Conservation (phyloP, 306 rosid genomes). For the Fagus crenata region DNA sequence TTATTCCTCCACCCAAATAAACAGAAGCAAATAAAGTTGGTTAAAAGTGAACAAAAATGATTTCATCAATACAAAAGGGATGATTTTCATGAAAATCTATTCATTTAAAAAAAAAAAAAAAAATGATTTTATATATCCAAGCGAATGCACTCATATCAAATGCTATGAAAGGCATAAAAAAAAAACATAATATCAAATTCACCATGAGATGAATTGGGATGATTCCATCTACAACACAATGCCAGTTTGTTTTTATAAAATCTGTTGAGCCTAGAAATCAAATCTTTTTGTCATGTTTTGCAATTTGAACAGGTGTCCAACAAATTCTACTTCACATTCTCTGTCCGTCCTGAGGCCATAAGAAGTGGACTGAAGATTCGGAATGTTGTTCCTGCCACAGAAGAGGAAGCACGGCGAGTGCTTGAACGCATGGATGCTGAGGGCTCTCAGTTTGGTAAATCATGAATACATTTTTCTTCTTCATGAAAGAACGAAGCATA, state of each 20-base stretch:
- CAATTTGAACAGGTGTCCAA: conserved; percentile 62
- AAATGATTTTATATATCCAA: background rate
- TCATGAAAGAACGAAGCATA: conserved; percentile 4
- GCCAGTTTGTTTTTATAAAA: background rate
- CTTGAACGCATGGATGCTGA: conserved; percentile 77
- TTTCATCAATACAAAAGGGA: background rate
- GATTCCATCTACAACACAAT: no score
- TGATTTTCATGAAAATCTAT: background rate
- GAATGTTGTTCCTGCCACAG: conserved; percentile 72
- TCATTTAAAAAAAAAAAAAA: background rate
- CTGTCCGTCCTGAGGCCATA: conserved; percentile 50
- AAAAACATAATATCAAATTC: no score
- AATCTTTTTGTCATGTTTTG: conserved; percentile 14
- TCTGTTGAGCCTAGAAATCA: background rate
- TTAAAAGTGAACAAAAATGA: background rate
- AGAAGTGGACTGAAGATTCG: conserved; percentile 58
- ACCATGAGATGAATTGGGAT: no score
- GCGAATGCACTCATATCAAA: background rate
- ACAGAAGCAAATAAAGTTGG: background rate
- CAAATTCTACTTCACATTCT: no score
- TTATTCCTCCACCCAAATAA: background rate
- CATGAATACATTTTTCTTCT: conserved; percentile 18
- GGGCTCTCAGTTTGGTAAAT: conserved; percentile 30
- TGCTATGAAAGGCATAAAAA: no score
- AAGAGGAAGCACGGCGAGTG: conserved; percentile 72